Evolutionary conservation across 768 basidiomycete species (phyloP).

Genomic region (Mrakia hoshinonis): DNA sequence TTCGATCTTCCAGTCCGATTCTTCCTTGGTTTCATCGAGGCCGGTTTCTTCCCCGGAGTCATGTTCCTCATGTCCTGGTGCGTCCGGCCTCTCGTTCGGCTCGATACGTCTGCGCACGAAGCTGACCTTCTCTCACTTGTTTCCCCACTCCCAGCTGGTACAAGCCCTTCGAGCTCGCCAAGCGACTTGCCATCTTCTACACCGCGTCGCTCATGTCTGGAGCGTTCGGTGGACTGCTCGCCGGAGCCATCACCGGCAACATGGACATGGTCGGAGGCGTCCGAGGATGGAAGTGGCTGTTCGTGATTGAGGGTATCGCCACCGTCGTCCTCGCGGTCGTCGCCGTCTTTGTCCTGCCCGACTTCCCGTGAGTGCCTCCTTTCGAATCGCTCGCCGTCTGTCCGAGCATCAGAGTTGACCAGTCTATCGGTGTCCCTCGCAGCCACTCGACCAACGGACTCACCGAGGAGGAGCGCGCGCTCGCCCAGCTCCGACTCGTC

Average conservation of each 20-base stretch:
- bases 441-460: conserved; percentile 37
- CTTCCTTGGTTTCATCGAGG: conserved; percentile 39
- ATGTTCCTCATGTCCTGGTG: conserved; percentile 35
- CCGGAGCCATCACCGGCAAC: conserved; percentile 39
- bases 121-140: neutral
- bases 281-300: conserved; percentile 41
- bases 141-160: neutral
- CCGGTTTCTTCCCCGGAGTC: conserved; percentile 37
- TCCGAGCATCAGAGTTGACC: too few species aligned
- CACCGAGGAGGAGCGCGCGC: conserved; percentile 31
- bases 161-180: conserved; percentile 38
- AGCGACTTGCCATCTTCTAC: conserved; percentile 34
- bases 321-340: conserved; percentile 34
- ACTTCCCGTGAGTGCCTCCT: too few species aligned
- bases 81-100: neutral
- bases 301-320: conserved; percentile 39
- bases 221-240: conserved; percentile 40
- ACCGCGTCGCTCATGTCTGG: conserved; percentile 38
- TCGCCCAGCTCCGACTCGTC: conserved; percentile 33
- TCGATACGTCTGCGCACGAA: neutral
- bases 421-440: too few species aligned
- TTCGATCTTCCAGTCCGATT: neutral
- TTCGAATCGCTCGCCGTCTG: too few species aligned
- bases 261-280: conserved; percentile 35
- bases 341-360: conserved; percentile 37